Evolutionary conservation across 768 basidiomycete genomes (phyloP).

Genomic region (Lyophyllum decastes): DNA sequence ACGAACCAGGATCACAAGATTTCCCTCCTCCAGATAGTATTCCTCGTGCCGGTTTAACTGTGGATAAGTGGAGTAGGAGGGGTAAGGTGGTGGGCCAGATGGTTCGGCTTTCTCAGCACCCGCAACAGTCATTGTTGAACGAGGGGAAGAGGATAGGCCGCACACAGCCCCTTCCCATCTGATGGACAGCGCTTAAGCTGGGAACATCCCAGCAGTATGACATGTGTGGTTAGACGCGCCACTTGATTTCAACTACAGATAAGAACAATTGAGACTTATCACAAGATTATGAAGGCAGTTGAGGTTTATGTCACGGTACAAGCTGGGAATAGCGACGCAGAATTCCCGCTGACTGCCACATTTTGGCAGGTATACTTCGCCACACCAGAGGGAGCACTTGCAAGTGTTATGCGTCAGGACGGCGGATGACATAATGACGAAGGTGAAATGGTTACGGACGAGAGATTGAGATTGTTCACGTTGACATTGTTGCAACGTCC

Average conservation of each 20-base stretch:
- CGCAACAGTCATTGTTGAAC: conserved; percentile 2
- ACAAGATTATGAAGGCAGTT: not conserved
- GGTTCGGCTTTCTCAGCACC: not conserved
- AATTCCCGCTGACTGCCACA: conserved; percentile 45
- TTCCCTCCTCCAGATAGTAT: conserved; percentile 27
- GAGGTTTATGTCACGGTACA: conserved; percentile 32
- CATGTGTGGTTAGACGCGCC: not conserved
- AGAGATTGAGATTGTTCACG: conserved; percentile 44
- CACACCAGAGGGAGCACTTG: conserved; percentile 40
- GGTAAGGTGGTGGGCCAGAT: conserved; percentile 4
- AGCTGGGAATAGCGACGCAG: conserved; percentile 43
- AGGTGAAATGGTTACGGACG: conserved; percentile 33
- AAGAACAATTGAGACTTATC: not conserved
- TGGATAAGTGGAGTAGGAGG: not conserved
- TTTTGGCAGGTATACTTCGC: conserved; percentile 56
- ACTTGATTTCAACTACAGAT: not conserved
- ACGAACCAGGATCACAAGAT: conserved; percentile 24
- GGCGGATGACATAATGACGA: not conserved
- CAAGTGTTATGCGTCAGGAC: not conserved
- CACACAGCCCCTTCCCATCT: not conserved
- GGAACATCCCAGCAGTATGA: not conserved
- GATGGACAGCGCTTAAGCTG: not conserved
- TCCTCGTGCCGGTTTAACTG: conserved; percentile 15
- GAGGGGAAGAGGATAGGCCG: not conserved
- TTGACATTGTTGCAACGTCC: conserved; percentile 50